These are phyloP conservation scores for Cladobotryum mycophilum DNA, from an alignment of 2,329 filamentous ascomycete genomes.

Conservation along the genomic window DNA sequence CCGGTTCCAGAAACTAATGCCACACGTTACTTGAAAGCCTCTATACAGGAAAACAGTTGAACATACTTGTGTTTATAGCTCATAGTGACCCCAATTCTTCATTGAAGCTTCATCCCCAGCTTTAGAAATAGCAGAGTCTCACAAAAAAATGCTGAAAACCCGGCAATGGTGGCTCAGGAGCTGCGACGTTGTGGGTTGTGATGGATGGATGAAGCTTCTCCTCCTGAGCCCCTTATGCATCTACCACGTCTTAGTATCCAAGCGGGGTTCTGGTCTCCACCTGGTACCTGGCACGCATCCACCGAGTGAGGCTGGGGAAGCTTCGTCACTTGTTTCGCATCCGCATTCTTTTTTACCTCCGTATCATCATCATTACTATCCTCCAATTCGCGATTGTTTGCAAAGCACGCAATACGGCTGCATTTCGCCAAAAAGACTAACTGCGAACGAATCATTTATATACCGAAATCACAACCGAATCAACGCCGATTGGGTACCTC, in stretches of 20 bases:
- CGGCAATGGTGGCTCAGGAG: too few species aligned
- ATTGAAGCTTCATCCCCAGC: too few species aligned
- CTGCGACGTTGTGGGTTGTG: too few species aligned
- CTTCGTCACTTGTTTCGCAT: slow-evolving; percentile 23
- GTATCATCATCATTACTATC: slow-evolving; percentile 1
- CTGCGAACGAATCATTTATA: slow-evolving; percentile 6
- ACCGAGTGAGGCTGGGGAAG: slow-evolving; percentile 20
- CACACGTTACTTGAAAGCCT: too few species aligned
- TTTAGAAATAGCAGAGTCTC: too few species aligned
- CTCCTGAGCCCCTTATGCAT: slow-evolving; percentile 1
- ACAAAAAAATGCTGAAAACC: too few species aligned
- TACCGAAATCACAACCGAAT: not conserved
- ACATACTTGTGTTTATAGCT: too few species aligned
- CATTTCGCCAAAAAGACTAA: slow-evolving; percentile 3
- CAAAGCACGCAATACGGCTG: not conserved
- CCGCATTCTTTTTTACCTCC: not conserved
- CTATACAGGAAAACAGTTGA: too few species aligned
- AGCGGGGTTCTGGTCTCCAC: slow-evolving; percentile 8
- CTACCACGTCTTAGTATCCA: not conserved
- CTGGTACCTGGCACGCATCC: slow-evolving; percentile 3
- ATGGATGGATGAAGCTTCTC: too few species aligned
- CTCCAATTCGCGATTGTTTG: slow-evolving; percentile 4
- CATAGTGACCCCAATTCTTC: too few species aligned
- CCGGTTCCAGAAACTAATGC: too few species aligned
- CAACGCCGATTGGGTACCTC: not conserved